phyloP scores from a whole-genome alignment of 176 grass and related monocot species.

The Lolium multiflorum region DNA sequence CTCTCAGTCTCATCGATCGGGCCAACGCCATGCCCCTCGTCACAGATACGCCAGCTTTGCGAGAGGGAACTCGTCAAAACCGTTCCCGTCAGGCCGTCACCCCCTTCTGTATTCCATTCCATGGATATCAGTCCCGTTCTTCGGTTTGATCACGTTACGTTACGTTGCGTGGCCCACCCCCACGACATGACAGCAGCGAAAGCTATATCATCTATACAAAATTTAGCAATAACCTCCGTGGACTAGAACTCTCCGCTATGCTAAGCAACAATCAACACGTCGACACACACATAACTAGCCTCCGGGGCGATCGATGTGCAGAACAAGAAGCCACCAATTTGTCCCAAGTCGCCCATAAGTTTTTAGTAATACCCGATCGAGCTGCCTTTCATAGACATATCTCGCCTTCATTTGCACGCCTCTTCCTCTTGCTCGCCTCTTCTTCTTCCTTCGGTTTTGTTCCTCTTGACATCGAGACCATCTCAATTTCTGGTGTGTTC shows the following conservation, averaged over 20 bases:
- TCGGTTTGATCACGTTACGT: constrained; percentile 24
- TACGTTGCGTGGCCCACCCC: constrained; percentile 22
- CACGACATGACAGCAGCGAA: constrained; percentile 36
- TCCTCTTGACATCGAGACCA: neutral
- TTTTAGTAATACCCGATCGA: constrained; percentile 9
- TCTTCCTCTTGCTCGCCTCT: constrained; percentile 20
- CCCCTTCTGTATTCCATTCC: neutral
- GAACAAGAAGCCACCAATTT: constrained; percentile 32
- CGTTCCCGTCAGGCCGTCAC: neutral
- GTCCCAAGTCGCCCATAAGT: constrained; percentile 37
- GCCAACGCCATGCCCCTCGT: constrained; percentile 9
- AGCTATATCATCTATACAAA: constrained; percentile 10
- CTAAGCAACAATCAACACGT: constrained; percentile 1
- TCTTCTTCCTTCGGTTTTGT: neutral
- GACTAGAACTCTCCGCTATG: constrained; percentile 20
- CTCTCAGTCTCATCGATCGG: neutral
- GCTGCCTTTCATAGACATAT: constrained; percentile 29
- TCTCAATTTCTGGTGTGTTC: constrained; percentile 10
- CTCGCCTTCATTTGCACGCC: constrained; percentile 17
- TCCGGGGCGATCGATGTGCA: neutral
- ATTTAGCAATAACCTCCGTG: constrained; percentile 22
- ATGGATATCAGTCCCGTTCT: neutral
- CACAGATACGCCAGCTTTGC: neutral
- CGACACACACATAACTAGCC: neutral
- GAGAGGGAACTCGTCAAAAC: constrained; percentile 5